Percentiles rank a stretch among this genome's conserved stretches.
Evolutionary conservation across 257 asterid species (phyloP).

Genomic region (Ophiorrhiza pumila): DNA sequence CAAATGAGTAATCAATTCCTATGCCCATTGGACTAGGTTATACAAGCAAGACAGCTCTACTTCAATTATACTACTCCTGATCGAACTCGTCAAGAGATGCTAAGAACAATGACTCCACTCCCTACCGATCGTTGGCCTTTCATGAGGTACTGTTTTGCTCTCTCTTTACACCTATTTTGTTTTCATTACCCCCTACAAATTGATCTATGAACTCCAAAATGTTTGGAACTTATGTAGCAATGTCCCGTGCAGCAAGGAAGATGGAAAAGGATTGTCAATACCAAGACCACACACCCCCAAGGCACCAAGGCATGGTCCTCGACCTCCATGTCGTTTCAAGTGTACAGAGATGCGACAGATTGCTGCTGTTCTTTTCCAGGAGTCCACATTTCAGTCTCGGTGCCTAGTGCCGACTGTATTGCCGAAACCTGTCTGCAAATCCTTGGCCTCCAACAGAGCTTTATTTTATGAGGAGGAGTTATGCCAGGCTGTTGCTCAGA

Average conservation of each 20-base stretch:
- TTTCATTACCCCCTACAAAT: neutral
- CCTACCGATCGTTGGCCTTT: slow-evolving; percentile 89
- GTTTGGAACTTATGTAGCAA: neutral
- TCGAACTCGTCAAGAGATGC: slow-evolving; percentile 83
- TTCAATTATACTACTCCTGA: slow-evolving; percentile 93
- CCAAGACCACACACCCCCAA: slow-evolving; percentile 78
- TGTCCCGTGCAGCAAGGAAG: slow-evolving; percentile 53
- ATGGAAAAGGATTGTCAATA: slow-evolving; percentile 40
- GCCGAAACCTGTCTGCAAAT: slow-evolving; percentile 65
- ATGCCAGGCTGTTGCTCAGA: slow-evolving; percentile 96
- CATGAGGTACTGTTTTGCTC: slow-evolving; percentile 39
- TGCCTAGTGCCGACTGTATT: slow-evolving; percentile 69
- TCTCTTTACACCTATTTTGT: neutral
- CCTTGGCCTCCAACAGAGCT: slow-evolving; percentile 79
- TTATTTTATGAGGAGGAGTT: slow-evolving; percentile 86
- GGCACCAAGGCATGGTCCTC: slow-evolving; percentile 92
- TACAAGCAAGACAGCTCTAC: slow-evolving; percentile 76
- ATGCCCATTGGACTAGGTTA: slow-evolving; percentile 43
- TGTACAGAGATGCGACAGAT: slow-evolving; percentile 74
- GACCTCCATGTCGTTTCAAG: slow-evolving; percentile 78
- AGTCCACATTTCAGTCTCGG: slow-evolving; percentile 50
- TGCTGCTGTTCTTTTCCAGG: slow-evolving; percentile 90
- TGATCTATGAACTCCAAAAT: neutral
- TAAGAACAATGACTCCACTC: slow-evolving; percentile 73
- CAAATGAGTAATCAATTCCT: slow-evolving; percentile 2